These are phyloP conservation scores for Botrytis pseudocinerea DNA, from an alignment of 2,329 filamentous ascomycete species.

Conservation along the genomic window DNA sequence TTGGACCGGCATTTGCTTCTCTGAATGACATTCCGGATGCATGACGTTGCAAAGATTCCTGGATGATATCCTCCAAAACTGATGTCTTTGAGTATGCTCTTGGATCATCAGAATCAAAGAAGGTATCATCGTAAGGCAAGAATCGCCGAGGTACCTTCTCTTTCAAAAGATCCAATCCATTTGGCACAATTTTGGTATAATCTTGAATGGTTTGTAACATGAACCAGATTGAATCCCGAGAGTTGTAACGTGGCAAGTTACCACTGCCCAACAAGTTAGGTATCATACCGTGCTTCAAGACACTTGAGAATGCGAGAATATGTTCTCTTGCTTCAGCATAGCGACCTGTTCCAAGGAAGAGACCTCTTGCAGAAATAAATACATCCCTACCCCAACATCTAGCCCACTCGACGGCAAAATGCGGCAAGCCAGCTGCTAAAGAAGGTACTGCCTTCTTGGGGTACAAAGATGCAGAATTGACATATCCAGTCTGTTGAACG, in stretches of 20 bases:
- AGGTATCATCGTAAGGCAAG: conserved; percentile 92
- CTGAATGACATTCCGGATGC: conserved; percentile 88
- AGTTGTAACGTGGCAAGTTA: conserved; percentile 87
- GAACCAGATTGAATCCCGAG: conserved; percentile 96
- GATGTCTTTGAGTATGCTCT: conserved; percentile 84
- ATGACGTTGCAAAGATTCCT: conserved; percentile 90
- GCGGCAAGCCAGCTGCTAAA: conserved; percentile 87
- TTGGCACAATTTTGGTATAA: conserved; percentile 77
- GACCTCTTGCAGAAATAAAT: conserved; percentile 89
- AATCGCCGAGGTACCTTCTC: conserved; percentile 82
- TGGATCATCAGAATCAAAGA: conserved; percentile 79
- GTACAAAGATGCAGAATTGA: conserved; percentile 88
- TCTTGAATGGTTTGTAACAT: conserved; percentile 96
- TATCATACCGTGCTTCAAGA: conserved; percentile 98
- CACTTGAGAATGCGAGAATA: conserved; percentile 90
- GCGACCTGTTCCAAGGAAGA: conserved; percentile 88
- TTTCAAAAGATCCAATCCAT: conserved; percentile 72
- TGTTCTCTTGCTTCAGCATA: conserved; percentile 90
- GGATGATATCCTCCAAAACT: conserved; percentile 84
- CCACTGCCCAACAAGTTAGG: conserved; percentile 90
- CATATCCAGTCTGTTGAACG: conserved; percentile 83
- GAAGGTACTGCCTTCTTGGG: conserved; percentile 81
- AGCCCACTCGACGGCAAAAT: conserved; percentile 92
- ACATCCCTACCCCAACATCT: conserved; percentile 97
- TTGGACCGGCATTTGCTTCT: conserved; percentile 88